phyloP scores from a whole-genome alignment of 2,329 filamentous ascomycete species.

The Aspergillus caelatus region DNA sequence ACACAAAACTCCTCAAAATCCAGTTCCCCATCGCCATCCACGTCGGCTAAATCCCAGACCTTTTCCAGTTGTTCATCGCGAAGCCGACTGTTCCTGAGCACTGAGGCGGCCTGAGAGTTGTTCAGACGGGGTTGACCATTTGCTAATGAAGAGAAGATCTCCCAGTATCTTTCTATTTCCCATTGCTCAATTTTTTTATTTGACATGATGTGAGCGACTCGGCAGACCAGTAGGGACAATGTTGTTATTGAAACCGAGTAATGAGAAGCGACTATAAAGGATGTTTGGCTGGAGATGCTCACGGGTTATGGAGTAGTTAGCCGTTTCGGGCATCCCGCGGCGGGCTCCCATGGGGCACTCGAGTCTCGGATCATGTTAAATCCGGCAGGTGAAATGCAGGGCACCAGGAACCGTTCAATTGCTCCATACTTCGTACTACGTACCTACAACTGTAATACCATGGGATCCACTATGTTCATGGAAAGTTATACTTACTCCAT shows the following conservation, averaged over 20 bases:
- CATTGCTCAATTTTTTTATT: constrained; percentile 66
- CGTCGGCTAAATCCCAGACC: constrained; percentile 96
- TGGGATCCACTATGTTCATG: not conserved
- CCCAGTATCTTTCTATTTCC: constrained; percentile 78
- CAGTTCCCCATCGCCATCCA: constrained; percentile 94
- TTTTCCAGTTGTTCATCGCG: constrained; percentile 86
- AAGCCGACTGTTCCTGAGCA: constrained; percentile 73
- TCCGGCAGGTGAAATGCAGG: constrained; percentile 29
- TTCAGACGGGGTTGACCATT: constrained; percentile 67
- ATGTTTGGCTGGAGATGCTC: constrained; percentile 9
- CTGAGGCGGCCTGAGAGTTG: constrained; percentile 69
- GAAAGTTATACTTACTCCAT: not conserved
- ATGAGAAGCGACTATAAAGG: constrained; percentile 13
- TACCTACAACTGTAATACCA: not conserved
- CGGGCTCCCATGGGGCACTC: constrained; percentile 18
- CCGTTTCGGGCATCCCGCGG: constrained; percentile 25
- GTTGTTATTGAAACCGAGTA: constrained; percentile 14
- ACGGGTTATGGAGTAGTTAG: constrained; percentile 16
- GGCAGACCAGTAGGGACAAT: constrained; percentile 6
- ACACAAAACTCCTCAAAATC: constrained; percentile 99
- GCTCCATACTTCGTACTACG: not conserved
- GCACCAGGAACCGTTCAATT: not conserved
- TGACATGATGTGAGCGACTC: constrained; percentile 35
- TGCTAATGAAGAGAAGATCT: constrained; percentile 72
- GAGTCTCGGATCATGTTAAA: constrained; percentile 30